Conservation (phyloP, 1,139 yeast genomes). For the Pichia sp. region DNA sequence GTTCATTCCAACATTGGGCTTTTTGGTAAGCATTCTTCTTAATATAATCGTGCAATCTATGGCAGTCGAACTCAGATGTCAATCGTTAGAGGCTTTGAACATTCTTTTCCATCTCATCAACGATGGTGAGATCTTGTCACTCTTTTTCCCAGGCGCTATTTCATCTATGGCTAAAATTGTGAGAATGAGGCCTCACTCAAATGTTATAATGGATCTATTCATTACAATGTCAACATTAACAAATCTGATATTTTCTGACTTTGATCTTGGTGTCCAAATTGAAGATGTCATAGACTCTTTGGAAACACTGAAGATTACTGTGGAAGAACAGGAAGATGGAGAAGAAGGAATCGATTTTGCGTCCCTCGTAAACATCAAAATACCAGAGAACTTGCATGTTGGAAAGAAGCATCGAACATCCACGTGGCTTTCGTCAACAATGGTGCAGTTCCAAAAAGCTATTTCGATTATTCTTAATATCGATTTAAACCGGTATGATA, state of each 20-base stretch:
- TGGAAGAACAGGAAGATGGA: not conserved
- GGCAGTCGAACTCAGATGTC: slow-evolving; percentile 29
- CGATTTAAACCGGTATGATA: slow-evolving; percentile 21
- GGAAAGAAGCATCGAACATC: slow-evolving; percentile 38
- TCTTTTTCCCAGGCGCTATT: slow-evolving; percentile 50
- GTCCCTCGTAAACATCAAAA: slow-evolving; percentile 6
- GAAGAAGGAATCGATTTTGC: slow-evolving; percentile 5
- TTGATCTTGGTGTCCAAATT: slow-evolving; percentile 23
- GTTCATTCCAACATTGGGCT: slow-evolving; percentile 39
- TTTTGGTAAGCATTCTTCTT: slow-evolving; percentile 38
- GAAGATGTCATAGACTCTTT: slow-evolving; percentile 9
- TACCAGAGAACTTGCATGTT: slow-evolving; percentile 16
- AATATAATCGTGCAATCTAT: slow-evolving; percentile 28
- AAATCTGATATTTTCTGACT: slow-evolving; percentile 35
- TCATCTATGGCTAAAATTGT: slow-evolving; percentile 42
- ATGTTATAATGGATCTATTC: slow-evolving; percentile 31
- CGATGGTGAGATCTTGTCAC: slow-evolving; percentile 48
- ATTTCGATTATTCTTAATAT: slow-evolving; percentile 28
- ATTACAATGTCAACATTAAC: slow-evolving; percentile 30
- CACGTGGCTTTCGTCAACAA: slow-evolving; percentile 60
- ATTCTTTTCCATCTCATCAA: slow-evolving; percentile 29
- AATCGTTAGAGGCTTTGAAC: slow-evolving; percentile 31
- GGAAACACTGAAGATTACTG: slow-evolving; percentile 13
- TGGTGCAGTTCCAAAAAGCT: slow-evolving; percentile 49
- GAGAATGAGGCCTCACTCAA: slow-evolving; percentile 32